Evolutionary conservation across 2,329 filamentous ascomycete genomes (phyloP), one percentile per base, ranked within the genome.

Genomic region (Monilinia fructigena): DNA sequence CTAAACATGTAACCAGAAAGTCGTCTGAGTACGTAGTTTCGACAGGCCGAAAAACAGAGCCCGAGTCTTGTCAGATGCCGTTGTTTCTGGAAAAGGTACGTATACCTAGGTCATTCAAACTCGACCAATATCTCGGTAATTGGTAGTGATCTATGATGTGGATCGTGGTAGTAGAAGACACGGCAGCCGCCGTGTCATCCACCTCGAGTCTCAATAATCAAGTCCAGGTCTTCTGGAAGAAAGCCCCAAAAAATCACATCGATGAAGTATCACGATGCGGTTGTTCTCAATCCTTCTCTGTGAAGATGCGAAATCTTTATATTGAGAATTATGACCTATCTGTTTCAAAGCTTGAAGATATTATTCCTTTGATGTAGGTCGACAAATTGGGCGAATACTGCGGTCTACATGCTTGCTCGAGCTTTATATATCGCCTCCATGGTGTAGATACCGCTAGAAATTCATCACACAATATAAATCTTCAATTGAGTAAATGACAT

Each of bases 111-210:
- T 60, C 47, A 20, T 63, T 45, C 48, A 42, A 31, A 31, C 23
- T 55, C 23, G 35, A 63, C 50, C 61, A 40, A 42, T 31, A 42
- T 55, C 26, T 55, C 35, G 61, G 61, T 63, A 55, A 35, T 23
- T 55, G 58, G 28, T 20, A 31, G 11, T 8, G n/a, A 63, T 45
- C 23, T 54, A 35, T 55, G 12, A 55, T 23, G 23, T 16, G 2
- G 26, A 55, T 63, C 50, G 50, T 60, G 23, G 26, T 23, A 42
- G 23, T 18, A 31, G 16, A 45, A 54, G 16, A 8, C 61, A 63
- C 61, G 18, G 23, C 61, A 63, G 61, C 50, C 26, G 61, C 38
- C 7, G 48, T 63, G 61, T 55, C 35, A 47, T 47, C 26, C 40
- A 6, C 20, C 20, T 38, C 16, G 14, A 60, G 28, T 63, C 18